Evolutionary conservation across 768 basidiomycete species (phyloP).

Genomic region (Termitomyces sp.): DNA sequence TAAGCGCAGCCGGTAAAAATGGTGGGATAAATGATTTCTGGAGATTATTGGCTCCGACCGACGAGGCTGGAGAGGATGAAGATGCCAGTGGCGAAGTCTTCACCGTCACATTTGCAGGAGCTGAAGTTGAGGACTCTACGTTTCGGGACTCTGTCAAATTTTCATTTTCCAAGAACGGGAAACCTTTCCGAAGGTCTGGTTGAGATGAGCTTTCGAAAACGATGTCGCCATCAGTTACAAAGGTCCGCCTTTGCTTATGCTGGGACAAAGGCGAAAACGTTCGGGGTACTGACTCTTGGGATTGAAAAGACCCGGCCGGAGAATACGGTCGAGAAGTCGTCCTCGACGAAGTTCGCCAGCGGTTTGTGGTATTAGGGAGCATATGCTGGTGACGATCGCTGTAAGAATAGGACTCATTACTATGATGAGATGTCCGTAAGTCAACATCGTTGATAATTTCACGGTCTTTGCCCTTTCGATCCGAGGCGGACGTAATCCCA

Average conservation of each 20-base stretch:
- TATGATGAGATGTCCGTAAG: background rate
- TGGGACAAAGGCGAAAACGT: background rate
- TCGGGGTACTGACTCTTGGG: conserved; percentile 12
- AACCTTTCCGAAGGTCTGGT: conserved; percentile 12
- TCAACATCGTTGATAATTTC: background rate
- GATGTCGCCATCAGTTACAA: conserved; percentile 10
- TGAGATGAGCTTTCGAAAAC: conserved; percentile 11
- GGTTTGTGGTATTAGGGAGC: background rate
- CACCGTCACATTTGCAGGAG: background rate
- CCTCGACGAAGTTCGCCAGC: conserved; percentile 3
- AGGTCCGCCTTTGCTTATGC: conserved; percentile 3
- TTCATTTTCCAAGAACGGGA: conserved; percentile 11
- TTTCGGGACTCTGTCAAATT: background rate
- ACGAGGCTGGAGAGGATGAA: background rate
- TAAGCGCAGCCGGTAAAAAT: background rate
- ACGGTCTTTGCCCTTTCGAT: conserved; percentile 3
- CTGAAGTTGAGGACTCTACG: background rate
- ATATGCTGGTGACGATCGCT: background rate
- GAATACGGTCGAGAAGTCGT: conserved; percentile 12
- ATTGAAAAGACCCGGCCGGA: conserved; percentile 10
- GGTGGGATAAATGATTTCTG: background rate
- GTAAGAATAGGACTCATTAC: background rate
- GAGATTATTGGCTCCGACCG: background rate
- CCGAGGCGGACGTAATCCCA: background rate
- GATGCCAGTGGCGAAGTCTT: background rate